Base-by-base conservation (phyloP, 352 stramenopile species). In the Bremia lactucae region DNA sequence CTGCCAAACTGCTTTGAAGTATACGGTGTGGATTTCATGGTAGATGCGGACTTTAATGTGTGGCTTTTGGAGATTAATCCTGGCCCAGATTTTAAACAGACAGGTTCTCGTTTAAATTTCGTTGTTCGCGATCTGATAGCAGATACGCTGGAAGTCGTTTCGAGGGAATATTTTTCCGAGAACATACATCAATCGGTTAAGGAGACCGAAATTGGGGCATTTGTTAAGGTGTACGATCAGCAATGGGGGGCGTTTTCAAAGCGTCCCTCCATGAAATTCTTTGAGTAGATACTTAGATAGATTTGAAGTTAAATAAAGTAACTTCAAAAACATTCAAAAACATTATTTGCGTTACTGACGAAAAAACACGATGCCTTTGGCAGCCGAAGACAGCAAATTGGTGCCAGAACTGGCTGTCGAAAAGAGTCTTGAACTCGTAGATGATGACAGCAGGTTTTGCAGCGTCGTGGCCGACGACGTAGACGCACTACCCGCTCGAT, bases 311-410 rank as follows among this genome's bases (percentile, higher is more conserved):
- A 42, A 34, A 10, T 35, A 29, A 56, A 49, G n/a, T 22, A 21
- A 49, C 47, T 50, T n/a, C 21, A 35, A 26, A 37, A 15, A 4
- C 28, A 33, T 35, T 16, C n/a, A 29, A 36, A 39, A 28, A 8
- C 25, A 22, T 26, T 31, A 25, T 42, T 49, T 28, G 44, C 43
- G 62, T 89, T 19, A 76, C 79, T 23, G 76, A 87, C 21, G 79
- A 89, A 89, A 41, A 31, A 83, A 87, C 23, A 72, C 83, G 49
- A 92, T 88, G 24, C 80, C 75, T 44, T 92, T 92, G 25, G 77
- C 80, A 13, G 74, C 74, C 6, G 72, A 83, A 18, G 65, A 75
- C 22, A 83, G 52, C 49, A 83, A 31, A 20, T 70, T 83, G 13
- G 68, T 76, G n/a, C 69, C 69, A 23, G 67, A 73, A 11, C 66